A percentile compares a stretch with the other conserved stretches of the same genome.
phyloP scores from a whole-genome alignment of 2,329 filamentous ascomycete species.

The Mariannaea sp. region DNA sequence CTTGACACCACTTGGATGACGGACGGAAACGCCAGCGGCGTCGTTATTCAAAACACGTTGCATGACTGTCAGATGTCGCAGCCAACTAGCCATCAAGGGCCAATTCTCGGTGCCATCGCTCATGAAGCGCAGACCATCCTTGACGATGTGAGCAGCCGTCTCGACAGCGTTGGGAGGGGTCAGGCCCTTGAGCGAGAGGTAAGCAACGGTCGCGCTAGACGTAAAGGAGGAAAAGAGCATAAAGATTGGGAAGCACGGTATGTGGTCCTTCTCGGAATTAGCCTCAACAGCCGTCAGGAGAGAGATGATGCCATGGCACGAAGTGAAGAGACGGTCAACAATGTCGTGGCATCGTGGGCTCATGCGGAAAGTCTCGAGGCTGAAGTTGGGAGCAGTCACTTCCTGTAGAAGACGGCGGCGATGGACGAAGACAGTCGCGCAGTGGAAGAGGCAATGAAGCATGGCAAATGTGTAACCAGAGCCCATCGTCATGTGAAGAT shows the following conservation, averaged over 20 bases:
- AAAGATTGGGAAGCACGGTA: slow-evolving; percentile 66
- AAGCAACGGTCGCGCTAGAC: slow-evolving; percentile 64
- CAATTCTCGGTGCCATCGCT: slow-evolving; percentile 63
- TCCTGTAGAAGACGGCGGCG: slow-evolving; percentile 63
- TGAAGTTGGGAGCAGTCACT: slow-evolving; percentile 58
- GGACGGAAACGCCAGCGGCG: slow-evolving; percentile 43
- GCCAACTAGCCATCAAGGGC: slow-evolving; percentile 64
- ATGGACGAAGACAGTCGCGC: slow-evolving; percentile 64
- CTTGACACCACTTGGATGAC: slow-evolving; percentile 49
- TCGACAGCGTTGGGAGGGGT: slow-evolving; percentile 61
- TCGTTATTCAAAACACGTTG: slow-evolving; percentile 63
- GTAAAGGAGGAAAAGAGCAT: slow-evolving; percentile 68
- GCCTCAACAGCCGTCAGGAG: slow-evolving; percentile 60
- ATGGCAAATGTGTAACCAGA: slow-evolving; percentile 66
- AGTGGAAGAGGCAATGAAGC: slow-evolving; percentile 65
- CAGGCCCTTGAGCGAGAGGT: slow-evolving; percentile 65
- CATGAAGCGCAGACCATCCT: slow-evolving; percentile 63
- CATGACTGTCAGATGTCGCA: slow-evolving; percentile 65
- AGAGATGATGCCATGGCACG: slow-evolving; percentile 62
- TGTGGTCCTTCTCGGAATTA: slow-evolving; percentile 61
- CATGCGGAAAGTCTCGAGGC: slow-evolving; percentile 58
- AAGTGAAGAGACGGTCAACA: slow-evolving; percentile 61
- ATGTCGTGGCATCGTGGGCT: slow-evolving; percentile 56
- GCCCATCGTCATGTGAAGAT: slow-evolving; percentile 67
- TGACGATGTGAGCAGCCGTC: slow-evolving; percentile 61